A percentile compares a stretch with the other conserved stretches of the same genome.
Conservation (phyloP, 768 basidiomycete species). For the Asterophora parasitica region DNA sequence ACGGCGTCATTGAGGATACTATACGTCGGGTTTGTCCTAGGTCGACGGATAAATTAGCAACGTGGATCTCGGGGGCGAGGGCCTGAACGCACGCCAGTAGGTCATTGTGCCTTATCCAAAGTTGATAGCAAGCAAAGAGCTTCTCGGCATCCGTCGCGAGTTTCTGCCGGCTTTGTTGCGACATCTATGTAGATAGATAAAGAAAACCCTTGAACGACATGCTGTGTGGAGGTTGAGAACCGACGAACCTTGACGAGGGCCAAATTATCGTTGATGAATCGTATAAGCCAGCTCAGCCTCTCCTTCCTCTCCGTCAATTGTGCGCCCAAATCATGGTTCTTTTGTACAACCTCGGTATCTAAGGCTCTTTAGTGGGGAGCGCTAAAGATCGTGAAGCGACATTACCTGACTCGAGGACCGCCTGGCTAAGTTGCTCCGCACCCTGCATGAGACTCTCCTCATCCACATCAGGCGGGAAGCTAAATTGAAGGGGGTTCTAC, state of each 20-base stretch:
- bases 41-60: neutral
- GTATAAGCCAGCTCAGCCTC: conserved; percentile 78
- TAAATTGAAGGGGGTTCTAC: conserved; percentile 76
- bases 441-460: conserved; percentile 76
- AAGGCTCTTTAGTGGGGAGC: conserved; percentile 9
- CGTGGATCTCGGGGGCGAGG: neutral
- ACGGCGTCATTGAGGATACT: conserved; percentile 71
- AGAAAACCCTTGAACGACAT: neutral
- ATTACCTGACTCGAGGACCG: conserved; percentile 72
- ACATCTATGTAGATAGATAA: conserved; percentile 55
- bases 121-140: conserved; percentile 70
- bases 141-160: conserved; percentile 85
- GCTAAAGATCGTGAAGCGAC: neutral
- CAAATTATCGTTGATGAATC: conserved; percentile 84
- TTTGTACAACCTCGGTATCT: conserved; percentile 65
- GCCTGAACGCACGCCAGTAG: conserved; percentile 42
- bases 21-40: conserved; percentile 50
- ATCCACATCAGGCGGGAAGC: conserved; percentile 76
- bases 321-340: conserved; percentile 74
- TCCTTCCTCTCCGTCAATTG: conserved; percentile 75
- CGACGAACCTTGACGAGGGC: conserved; percentile 62
- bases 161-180: conserved; percentile 70
- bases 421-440: conserved; percentile 68
- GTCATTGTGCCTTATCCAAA: conserved; percentile 78
- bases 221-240: neutral